Conservation (phyloP, 169 alveolate species). For the Plasmodium sp. region DNA sequence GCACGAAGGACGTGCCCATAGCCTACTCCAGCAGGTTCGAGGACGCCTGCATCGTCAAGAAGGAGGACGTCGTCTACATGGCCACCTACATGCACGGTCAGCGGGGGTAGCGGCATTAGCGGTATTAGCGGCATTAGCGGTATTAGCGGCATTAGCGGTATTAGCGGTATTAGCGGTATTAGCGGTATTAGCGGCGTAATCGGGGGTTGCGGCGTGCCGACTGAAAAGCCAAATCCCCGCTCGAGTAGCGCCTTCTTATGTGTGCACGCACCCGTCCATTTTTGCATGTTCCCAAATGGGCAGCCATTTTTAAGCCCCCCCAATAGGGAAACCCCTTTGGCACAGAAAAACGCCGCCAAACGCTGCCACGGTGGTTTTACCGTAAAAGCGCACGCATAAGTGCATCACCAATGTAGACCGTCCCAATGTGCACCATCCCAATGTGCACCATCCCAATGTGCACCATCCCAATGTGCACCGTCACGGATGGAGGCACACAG, state of each 20-base stretch:
- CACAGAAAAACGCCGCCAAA: neutral
- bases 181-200: too few relatives aligned
- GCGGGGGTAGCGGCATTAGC: neutral
- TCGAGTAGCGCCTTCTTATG: neutral
- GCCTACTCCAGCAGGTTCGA: conserved; percentile 77
- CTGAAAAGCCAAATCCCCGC: neutral
- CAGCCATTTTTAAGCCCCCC: neutral
- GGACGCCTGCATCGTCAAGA: conserved; percentile 79
- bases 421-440: too few relatives aligned
- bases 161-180: neutral
- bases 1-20: conserved; percentile 83
- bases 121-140: too few relatives aligned
- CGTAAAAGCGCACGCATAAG: too few relatives aligned
- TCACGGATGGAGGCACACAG: too few relatives aligned
- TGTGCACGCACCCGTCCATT: neutral
- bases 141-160: too few relatives aligned
- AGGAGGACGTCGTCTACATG: conserved; percentile 78
- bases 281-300: neutral
- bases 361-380: too few relatives aligned
- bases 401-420: too few relatives aligned
- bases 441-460: too few relatives aligned
- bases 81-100: conserved; percentile 76
- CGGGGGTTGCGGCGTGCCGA: neutral
- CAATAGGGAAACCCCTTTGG: neutral
- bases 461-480: too few relatives aligned